Conservation (phyloP, 2,329 filamentous ascomycete genomes). For the Plectosphaerella plurivora region DNA sequence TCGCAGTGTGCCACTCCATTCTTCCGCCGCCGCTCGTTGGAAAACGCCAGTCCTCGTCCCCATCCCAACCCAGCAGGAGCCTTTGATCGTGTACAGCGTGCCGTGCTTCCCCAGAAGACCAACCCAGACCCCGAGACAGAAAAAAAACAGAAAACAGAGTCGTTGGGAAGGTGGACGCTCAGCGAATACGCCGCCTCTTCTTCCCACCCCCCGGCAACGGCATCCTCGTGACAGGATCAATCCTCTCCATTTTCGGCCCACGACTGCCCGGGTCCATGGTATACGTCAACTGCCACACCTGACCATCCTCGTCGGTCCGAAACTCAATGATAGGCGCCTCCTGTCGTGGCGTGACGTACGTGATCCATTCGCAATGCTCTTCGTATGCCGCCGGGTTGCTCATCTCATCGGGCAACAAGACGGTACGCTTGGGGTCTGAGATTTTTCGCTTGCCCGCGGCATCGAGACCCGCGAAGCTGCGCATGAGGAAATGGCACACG, state of each 20-base stretch:
- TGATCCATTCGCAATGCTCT: slow-evolving; percentile 11
- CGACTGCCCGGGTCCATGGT: background rate
- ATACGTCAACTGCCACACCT: background rate
- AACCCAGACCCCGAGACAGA: no score
- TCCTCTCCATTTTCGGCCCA: background rate
- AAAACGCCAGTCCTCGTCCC: no score
- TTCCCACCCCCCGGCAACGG: background rate
- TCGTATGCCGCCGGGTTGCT: slow-evolving; percentile 6
- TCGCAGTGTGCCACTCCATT: no score
- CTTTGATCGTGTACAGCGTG: no score
- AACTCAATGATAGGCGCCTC: background rate
- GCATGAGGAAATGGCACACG: slow-evolving; percentile 9
- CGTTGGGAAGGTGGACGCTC: background rate
- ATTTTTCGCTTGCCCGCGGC: slow-evolving; percentile 9
- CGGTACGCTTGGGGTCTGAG: slow-evolving; percentile 7
- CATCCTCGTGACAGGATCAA: background rate
- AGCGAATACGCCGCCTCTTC: background rate
- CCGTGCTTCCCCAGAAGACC: no score
- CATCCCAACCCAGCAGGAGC: no score
- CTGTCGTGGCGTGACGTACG: slow-evolving; percentile 6
- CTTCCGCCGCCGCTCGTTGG: no score
- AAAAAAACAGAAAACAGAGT: background rate
- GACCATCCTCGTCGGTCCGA: background rate
- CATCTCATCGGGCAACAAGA: slow-evolving; percentile 8
- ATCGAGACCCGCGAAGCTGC: slow-evolving; percentile 11